phyloP scores from a whole-genome alignment of 2,329 filamentous ascomycete genomes.

The Microcyclospora tardicrescens region DNA sequence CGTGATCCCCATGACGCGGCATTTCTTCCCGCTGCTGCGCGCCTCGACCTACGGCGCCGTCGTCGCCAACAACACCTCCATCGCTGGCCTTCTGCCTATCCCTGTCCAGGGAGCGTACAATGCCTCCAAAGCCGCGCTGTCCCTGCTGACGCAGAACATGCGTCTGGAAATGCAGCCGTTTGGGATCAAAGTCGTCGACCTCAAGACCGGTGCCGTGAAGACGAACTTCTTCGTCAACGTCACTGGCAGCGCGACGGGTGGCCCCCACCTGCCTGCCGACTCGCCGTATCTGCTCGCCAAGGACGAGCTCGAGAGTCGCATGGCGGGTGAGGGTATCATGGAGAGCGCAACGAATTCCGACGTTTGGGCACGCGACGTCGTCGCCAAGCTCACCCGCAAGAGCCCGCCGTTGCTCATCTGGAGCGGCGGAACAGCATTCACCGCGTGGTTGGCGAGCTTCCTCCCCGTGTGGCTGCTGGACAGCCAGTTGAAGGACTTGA shows the following conservation, averaged over 20 bases:
- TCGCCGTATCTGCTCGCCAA: background rate
- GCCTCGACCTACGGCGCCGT: conserved; percentile 16
- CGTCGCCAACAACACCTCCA: conserved; percentile 28
- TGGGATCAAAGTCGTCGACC: conserved; percentile 14
- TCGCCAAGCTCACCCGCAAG: background rate
- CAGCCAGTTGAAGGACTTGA: background rate
- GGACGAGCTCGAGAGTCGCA: background rate
- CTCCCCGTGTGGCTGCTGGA: conserved; percentile 2
- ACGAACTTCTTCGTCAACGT: background rate
- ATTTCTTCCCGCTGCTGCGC: conserved; percentile 38
- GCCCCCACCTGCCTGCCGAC: background rate
- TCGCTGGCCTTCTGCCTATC: conserved; percentile 11
- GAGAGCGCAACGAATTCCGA: background rate
- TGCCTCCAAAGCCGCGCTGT: conserved; percentile 18
- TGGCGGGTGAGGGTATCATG: background rate
- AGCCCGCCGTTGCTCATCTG: background rate
- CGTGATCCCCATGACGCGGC: conserved; percentile 18
- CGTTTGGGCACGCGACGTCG: background rate
- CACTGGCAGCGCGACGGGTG: background rate
- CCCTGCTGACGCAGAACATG: conserved; percentile 12
- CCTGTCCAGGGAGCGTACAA: conserved; percentile 23
- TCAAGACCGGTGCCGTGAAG: background rate
- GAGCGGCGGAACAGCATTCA: background rate
- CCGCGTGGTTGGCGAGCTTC: background rate
- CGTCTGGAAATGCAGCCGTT: conserved; percentile 19